A percentile compares a stretch with the other conserved stretches of the same genome.
phyloP scores from a whole-genome alignment of 352 stramenopile species.

The Globisporangium barbulae region DNA sequence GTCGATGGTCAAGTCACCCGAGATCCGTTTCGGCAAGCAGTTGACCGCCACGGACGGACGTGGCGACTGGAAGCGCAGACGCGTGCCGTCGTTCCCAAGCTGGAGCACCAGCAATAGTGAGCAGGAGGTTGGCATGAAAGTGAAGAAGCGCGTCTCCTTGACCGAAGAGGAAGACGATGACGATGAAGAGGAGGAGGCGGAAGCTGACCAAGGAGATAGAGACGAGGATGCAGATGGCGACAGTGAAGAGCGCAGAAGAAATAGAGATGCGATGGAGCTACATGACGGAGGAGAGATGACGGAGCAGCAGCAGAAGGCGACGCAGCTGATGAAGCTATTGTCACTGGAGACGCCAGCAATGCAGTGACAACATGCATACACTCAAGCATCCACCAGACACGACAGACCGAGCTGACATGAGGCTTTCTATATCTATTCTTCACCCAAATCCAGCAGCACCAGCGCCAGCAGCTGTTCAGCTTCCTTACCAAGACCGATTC shows the following conservation, averaged over 20 bases:
- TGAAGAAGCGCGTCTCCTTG: constrained; percentile 19
- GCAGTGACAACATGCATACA: neutral
- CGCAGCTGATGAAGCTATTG: constrained; percentile 56
- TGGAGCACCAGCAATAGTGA: constrained; percentile 20
- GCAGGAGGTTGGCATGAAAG: constrained; percentile 14
- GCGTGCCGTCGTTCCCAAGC: constrained; percentile 41
- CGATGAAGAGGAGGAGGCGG: constrained; percentile 27
- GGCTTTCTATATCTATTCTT: constrained; percentile 10
- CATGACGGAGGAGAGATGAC: neutral
- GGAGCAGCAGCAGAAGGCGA: constrained; percentile 21
- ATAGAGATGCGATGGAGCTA: constrained; percentile 25
- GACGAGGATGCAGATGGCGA: neutral
- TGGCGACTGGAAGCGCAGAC: constrained; percentile 56
- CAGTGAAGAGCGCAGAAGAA: constrained; percentile 22
- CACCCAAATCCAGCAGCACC: neutral
- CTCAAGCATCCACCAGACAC: too few species aligned
- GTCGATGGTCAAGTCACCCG: constrained; percentile 65
- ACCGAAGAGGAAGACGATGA: constrained; percentile 23
- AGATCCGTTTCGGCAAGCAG: constrained; percentile 67
- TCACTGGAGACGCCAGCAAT: constrained; percentile 25
- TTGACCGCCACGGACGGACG: constrained; percentile 27
- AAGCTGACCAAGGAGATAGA: constrained; percentile 16
- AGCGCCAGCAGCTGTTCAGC: neutral
- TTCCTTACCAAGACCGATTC: neutral
- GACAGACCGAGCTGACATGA: neutral